Conservation (phyloP, 129 eudicot species). For the Tagetes patula region DNA sequence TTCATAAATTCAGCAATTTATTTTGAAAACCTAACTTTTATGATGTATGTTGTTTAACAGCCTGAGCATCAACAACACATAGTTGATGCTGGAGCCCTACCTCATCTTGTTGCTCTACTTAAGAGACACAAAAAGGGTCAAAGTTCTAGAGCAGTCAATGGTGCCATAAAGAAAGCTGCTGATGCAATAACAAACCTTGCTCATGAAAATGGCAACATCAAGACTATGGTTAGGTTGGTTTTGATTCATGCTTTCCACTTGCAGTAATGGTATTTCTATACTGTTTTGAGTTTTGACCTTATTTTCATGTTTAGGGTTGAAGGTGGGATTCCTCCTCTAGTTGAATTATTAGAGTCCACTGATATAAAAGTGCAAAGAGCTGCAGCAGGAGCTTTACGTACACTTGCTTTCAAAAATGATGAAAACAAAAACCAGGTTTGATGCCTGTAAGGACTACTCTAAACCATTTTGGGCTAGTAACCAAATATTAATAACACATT, state of each 20-base stretch:
- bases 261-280: not conserved
- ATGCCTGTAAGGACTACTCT: not conserved
- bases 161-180: constrained; percentile 83
- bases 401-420: constrained; percentile 82
- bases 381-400: constrained; percentile 81
- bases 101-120: constrained; percentile 73
- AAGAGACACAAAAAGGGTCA: constrained; percentile 46
- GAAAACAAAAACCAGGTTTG: constrained; percentile 85
- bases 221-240: constrained; percentile 77
- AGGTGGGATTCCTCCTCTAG: constrained; percentile 96
- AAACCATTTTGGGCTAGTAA: constrained; percentile 6
- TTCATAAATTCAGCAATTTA: not conserved
- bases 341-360: constrained; percentile 66
- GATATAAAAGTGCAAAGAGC: constrained; percentile 95
- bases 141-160: constrained; percentile 54
- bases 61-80: constrained; percentile 87
- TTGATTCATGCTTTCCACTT: not conserved
- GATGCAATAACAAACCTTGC: constrained; percentile 98
- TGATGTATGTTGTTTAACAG: constrained; percentile 37
- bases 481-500: not conserved
- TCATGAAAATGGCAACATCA: constrained; percentile 83
- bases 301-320: constrained; percentile 54
- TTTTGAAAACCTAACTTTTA: not conserved
- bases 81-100: constrained; percentile 93
- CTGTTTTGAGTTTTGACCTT: constrained; percentile 12